Base-by-base conservation (phyloP, 2,329 filamentous ascomycete genomes). In the Aspergillus sp. region DNA sequence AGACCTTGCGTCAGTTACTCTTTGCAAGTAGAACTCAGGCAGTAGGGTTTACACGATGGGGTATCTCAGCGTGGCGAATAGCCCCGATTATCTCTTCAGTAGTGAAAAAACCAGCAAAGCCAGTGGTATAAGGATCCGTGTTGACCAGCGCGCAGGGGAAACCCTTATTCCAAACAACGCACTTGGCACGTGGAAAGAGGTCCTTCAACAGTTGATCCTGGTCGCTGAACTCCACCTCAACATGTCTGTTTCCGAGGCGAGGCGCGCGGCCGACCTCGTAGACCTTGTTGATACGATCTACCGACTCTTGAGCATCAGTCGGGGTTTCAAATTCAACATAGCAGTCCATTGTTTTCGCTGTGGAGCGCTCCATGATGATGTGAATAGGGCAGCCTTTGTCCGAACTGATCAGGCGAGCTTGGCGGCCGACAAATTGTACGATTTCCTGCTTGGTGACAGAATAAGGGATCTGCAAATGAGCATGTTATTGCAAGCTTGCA, bases 321-420 rank as follows among this genome's bases (percentile, higher is more conserved):
- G 49, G 36, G 4, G 63, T 67, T 3, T 59, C 48, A 32, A 81
- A 72, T 50, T 83, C 80, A 36, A 80, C 71, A 57, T 72, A 83
- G 54, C 73, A 78, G 48, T 81, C 78, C 73, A 79, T 79, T 1
- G 80, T 82, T 68, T 82, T 82, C 16, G 77, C 78, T n/a, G 78
- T 81, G 19, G 76, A 74, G 19, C 79, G 77, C 56, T 83, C 80
- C 79, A 82, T 82, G 52, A 82, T 78, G 56, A 83, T 80, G 58
- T 82, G 80, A n/a, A 81, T 70, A 0, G 78, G 70, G 41, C 69
- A 75, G 23, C 76, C 79, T 16, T 68, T 56, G 4, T 67, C 59
- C 4, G 68, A 58, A 5, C 64, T 59, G 16, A 78, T 58, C 32
- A 76, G 61, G 14, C 69, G 67, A 32, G 76, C 71, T 55, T 71